Evolutionary conservation across 441 rosid genomes (phyloP).

Genomic region (Arabidopsis lyrata): DNA sequence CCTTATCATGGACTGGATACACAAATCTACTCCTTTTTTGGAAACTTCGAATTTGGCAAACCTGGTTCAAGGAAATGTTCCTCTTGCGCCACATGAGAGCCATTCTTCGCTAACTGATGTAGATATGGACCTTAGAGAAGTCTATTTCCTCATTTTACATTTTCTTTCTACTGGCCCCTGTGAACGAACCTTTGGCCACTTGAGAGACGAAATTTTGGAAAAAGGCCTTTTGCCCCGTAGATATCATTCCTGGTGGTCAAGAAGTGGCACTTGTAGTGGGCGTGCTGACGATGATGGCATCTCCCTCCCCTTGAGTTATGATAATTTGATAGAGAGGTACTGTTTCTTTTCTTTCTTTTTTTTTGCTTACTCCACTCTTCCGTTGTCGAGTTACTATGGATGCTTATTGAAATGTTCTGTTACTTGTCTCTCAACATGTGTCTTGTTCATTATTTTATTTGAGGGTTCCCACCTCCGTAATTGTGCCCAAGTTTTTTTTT

Average conservation of each 20-base stretch:
- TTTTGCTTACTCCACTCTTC: constrained; percentile 22
- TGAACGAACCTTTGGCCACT: constrained; percentile 68
- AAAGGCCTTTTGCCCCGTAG: constrained; percentile 95
- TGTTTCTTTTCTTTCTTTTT: neutral
- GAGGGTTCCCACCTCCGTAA: constrained; percentile 18
- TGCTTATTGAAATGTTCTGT: constrained; percentile 9
- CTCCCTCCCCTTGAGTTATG: constrained; percentile 85
- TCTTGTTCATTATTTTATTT: constrained; percentile 21
- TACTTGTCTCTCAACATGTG: constrained; percentile 28
- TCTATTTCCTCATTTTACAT: constrained; percentile 94
- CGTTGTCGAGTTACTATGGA: constrained; percentile 22
- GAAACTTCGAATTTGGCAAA: constrained; percentile 55
- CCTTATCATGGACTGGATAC: constrained; percentile 71
- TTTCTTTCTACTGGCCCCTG: constrained; percentile 94
- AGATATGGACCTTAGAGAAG: constrained; percentile 89
- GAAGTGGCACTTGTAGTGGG: constrained; percentile 63
- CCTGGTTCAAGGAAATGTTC: constrained; percentile 54
- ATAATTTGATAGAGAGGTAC: constrained; percentile 80
- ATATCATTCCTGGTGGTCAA: constrained; percentile 95
- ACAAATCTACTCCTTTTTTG: constrained; percentile 57
- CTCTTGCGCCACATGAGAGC: constrained; percentile 53
- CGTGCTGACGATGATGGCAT: constrained; percentile 76
- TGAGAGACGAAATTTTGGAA: constrained; percentile 90
- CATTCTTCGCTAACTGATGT: constrained; percentile 49
- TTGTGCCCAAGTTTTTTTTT: constrained; percentile 7